A percentile compares a stretch with the other conserved stretches of the same genome.
phyloP scores from a whole-genome alignment of 2,329 filamentous ascomycete species.

The Colletotrichum caudatum region DNA sequence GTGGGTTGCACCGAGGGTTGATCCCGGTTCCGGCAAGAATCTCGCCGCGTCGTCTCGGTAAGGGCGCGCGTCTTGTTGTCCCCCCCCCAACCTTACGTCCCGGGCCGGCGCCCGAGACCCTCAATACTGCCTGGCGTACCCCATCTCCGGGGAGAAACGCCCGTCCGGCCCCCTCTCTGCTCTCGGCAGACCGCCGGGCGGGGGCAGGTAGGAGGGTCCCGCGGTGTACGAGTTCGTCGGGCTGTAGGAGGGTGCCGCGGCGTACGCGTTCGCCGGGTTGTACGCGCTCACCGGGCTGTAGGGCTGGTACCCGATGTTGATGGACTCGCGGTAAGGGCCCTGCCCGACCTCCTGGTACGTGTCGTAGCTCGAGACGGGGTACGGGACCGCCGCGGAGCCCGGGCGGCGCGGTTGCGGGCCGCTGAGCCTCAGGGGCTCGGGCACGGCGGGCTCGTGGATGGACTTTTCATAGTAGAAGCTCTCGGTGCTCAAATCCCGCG shows the following conservation, averaged over 20 bases:
- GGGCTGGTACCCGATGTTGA: constrained; percentile 35
- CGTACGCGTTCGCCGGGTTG: too few species aligned
- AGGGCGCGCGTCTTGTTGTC: neutral
- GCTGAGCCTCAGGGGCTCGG: constrained; percentile 24
- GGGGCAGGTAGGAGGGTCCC: neutral
- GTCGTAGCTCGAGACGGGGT: constrained; percentile 30
- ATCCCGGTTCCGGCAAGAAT: neutral
- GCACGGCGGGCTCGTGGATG: constrained; percentile 20
- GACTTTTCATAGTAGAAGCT: constrained; percentile 37
- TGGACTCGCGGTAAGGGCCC: constrained; percentile 34
- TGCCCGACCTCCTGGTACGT: constrained; percentile 33
- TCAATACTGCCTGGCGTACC: neutral
- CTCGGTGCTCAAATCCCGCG: constrained; percentile 1
- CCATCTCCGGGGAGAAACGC: constrained; percentile 14
- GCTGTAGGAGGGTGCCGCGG: neutral
- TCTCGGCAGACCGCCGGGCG: constrained; percentile 31
- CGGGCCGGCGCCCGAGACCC: too few species aligned
- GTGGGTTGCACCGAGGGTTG: neutral
- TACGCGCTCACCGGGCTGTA: constrained; percentile 15
- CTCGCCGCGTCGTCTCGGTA: neutral
- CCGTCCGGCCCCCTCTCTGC: constrained; percentile 37
- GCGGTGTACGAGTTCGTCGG: neutral
- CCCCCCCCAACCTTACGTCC: too few species aligned
- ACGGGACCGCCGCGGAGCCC: neutral
- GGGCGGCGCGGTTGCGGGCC: neutral